phyloP scores from a whole-genome alignment of 2,329 filamentous ascomycete species.

The Dothideomycetidae sp. region DNA sequence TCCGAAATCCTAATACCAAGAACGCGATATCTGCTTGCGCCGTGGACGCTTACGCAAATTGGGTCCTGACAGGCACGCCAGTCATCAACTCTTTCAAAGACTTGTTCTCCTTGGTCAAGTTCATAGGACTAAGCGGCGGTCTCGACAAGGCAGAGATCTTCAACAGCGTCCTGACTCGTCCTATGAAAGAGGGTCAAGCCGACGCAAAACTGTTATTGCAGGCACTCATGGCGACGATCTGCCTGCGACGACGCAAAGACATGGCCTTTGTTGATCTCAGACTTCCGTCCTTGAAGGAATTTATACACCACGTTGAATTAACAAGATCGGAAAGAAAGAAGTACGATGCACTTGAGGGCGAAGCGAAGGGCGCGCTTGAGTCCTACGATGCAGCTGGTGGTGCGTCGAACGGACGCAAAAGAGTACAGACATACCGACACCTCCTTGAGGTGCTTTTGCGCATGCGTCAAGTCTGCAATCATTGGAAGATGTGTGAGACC shows the following conservation, averaged over 20 bases:
- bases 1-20: conserved; percentile 64
- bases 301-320: conserved; percentile 61
- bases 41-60: conserved; percentile 56
- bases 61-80: conserved; percentile 58
- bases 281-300: conserved; percentile 63
- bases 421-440: conserved; percentile 49
- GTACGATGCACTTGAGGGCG: conserved; percentile 59
- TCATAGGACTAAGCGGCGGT: conserved; percentile 61
- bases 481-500: conserved; percentile 69
- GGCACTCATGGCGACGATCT: conserved; percentile 65
- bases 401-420: conserved; percentile 12
- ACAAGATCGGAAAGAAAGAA: conserved; percentile 58
- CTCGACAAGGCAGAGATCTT: conserved; percentile 61
- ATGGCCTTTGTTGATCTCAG: conserved; percentile 78
- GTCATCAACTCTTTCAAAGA: conserved; percentile 50
- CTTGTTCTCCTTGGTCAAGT: conserved; percentile 64
- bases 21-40: conserved; percentile 53
- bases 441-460: conserved; percentile 71
- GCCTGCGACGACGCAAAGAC: conserved; percentile 68
- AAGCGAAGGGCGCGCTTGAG: conserved; percentile 59
- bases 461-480: conserved; percentile 74
- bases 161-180: conserved; percentile 55
- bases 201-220: conserved; percentile 50
- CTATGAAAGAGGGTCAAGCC: conserved; percentile 44
- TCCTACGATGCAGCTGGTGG: conserved; percentile 36